phyloP scores from a whole-genome alignment of 2,329 filamentous ascomycete species.

The Berkeleyomyces rouxiae region DNA sequence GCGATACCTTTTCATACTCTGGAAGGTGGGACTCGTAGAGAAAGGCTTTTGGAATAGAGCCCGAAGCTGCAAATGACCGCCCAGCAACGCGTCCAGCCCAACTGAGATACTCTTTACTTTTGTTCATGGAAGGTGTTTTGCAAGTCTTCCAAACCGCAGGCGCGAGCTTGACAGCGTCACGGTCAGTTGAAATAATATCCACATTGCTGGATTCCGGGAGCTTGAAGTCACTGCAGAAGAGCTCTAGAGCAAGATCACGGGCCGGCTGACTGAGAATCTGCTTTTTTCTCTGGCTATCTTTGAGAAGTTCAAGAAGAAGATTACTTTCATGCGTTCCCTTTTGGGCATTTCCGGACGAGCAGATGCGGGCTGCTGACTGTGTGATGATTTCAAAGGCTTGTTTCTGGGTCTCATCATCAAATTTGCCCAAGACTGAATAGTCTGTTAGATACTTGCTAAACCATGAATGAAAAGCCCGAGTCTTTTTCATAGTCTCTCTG shows the following conservation, averaged over 20 bases:
- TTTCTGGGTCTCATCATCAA: conserved; percentile 31
- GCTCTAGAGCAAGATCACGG: conserved; percentile 49
- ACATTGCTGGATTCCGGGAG: conserved; percentile 23
- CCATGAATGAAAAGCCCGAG: conserved; percentile 63
- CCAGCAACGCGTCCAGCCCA: conserved; percentile 82
- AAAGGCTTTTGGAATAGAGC: conserved; percentile 44
- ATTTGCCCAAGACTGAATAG: conserved; percentile 37
- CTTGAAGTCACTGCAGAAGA: conserved; percentile 61
- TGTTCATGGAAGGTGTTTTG: conserved; percentile 41
- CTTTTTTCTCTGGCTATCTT: conserved; percentile 46
- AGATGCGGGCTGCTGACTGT: conserved; percentile 49
- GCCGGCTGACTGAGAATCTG: conserved; percentile 55
- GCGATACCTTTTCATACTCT: conserved; percentile 31
- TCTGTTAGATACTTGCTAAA: conserved; percentile 50
- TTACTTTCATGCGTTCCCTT: conserved; percentile 59
- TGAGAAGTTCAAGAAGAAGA: conserved; percentile 62
- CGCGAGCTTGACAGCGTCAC: conserved; percentile 43
- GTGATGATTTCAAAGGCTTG: conserved; percentile 49
- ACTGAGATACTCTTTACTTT: conserved; percentile 52
- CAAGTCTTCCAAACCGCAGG: conserved; percentile 64
- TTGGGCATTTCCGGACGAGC: conserved; percentile 51
- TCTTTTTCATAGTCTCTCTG: conserved; percentile 56
- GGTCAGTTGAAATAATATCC: conserved; percentile 57
- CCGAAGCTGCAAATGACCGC: conserved; percentile 63
- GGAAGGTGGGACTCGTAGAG: conserved; percentile 41